phyloP scores from a whole-genome alignment of 495 filamentous ascomycete species.

The Cercophora sp. region DNA sequence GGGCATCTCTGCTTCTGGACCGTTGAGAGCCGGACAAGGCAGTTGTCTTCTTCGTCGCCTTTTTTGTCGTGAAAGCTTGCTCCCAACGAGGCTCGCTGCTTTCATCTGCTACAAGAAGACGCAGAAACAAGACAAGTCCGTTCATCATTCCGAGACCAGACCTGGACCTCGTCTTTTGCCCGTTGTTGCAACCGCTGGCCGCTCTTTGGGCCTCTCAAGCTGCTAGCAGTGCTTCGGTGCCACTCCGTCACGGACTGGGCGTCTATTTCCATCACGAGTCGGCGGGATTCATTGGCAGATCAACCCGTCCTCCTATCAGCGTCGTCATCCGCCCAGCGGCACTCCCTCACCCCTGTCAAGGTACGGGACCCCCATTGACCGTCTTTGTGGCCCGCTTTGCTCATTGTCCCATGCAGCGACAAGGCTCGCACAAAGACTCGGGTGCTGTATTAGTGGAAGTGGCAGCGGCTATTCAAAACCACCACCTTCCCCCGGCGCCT shows the following conservation, averaged over 20 bases:
- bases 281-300: slow-evolving; percentile 30
- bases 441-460: slow-evolving; percentile 26
- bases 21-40: not conserved
- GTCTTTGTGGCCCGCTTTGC: slow-evolving; percentile 25
- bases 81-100: too few relatives aligned
- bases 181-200: slow-evolving; percentile 20
- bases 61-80: too few relatives aligned
- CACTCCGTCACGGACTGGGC: slow-evolving; percentile 31
- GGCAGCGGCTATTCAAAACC: slow-evolving; percentile 55
- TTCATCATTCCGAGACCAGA: too few relatives aligned
- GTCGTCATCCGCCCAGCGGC: slow-evolving; percentile 6
- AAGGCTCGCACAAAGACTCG: slow-evolving; percentile 22
- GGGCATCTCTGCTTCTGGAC: not conserved
- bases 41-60: not conserved
- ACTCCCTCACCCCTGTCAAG: slow-evolving; percentile 19
- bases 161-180: too few relatives aligned
- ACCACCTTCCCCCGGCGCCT: slow-evolving; percentile 35
- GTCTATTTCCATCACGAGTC: slow-evolving; percentile 37
- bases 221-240: slow-evolving; percentile 22
- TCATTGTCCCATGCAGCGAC: slow-evolving; percentile 37
- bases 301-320: slow-evolving; percentile 31
- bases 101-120: too few relatives aligned
- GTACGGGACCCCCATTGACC: slow-evolving; percentile 25
- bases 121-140: slow-evolving; percentile 16
- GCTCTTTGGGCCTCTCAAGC: slow-evolving; percentile 25